Percentiles rank a stretch among this genome's conserved stretches.
Evolutionary conservation across 164 flowering plant genomes (phyloP).

Genomic region (Piper betle): DNA sequence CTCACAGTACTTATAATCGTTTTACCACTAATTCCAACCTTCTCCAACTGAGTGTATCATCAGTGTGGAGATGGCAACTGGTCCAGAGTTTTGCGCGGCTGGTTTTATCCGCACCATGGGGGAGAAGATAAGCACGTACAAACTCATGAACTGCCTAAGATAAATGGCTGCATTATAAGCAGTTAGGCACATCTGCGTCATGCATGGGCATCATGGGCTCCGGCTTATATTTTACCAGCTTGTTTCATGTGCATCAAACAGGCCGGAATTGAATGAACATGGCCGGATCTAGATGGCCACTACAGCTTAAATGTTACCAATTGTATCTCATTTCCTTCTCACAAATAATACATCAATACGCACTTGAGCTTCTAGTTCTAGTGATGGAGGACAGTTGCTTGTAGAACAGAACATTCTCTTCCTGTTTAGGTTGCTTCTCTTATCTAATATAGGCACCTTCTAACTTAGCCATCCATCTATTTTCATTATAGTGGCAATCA

Average conservation of each 20-base stretch:
- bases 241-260: conserved; percentile 1
- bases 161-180: background rate
- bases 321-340: background rate
- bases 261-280: conserved; percentile 1
- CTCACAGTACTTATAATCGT: conserved; percentile 2
- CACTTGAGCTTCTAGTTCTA: background rate
- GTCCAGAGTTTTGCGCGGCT: background rate
- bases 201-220: conserved; percentile 1
- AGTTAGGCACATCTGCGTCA: background rate
- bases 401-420: background rate
- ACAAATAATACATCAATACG: background rate
- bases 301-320: background rate
- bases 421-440: background rate
- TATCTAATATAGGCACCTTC: background rate
- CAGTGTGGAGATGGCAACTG: background rate
- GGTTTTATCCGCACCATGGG: background rate
- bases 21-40: background rate
- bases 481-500: background rate
- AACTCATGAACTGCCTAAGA: background rate
- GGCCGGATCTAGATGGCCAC: conserved; percentile 5
- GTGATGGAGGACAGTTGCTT: background rate
- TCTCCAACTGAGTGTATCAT: background rate
- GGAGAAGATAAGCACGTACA: background rate
- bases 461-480: background rate
- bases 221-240: background rate